Conservation (phyloP, 2,329 filamentous ascomycete genomes). For the Sarocladiaceae sp. region DNA sequence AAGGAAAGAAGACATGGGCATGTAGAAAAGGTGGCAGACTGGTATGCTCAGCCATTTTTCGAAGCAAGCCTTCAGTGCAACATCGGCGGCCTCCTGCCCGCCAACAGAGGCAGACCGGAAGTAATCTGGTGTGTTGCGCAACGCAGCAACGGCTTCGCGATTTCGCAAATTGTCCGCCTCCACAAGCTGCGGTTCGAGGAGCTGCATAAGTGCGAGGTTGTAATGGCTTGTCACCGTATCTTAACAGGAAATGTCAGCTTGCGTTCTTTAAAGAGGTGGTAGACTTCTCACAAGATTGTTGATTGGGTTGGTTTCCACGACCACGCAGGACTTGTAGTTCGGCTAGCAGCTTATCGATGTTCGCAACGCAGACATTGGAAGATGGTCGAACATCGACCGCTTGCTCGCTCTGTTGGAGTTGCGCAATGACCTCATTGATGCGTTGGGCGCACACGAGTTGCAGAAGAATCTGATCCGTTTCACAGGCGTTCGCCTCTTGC, state of each 20-base stretch:
- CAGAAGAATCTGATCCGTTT: constrained; percentile 10
- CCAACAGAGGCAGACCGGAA: constrained; percentile 8
- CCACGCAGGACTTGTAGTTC: constrained; percentile 8
- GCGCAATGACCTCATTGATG: constrained; percentile 12
- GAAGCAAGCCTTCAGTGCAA: constrained; percentile 12
- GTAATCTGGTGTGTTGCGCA: constrained; percentile 12
- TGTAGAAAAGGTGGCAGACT: constrained; percentile 7
- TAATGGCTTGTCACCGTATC: constrained; percentile 12
- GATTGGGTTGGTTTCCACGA: background rate
- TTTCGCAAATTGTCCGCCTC: constrained; percentile 6
- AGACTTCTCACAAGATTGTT: background rate
- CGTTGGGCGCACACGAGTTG: constrained; percentile 12
- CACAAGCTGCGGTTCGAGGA: constrained; percentile 12
- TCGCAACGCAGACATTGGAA: constrained; percentile 10
- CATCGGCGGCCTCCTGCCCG: constrained; percentile 11
- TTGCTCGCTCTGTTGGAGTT: constrained; percentile 12
- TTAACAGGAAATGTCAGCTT: background rate
- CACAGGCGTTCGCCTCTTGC: constrained; percentile 9
- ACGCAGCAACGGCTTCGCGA: constrained; percentile 10
- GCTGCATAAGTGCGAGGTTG: constrained; percentile 11
- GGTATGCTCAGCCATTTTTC: constrained; percentile 14
- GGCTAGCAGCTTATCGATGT: constrained; percentile 12
- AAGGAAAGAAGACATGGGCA: constrained; percentile 12
- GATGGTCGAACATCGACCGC: constrained; percentile 12
- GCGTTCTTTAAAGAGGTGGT: background rate